Conservation (phyloP, 192 early-diverging fungal genomes). For the Chytriomyces sp. region DNA sequence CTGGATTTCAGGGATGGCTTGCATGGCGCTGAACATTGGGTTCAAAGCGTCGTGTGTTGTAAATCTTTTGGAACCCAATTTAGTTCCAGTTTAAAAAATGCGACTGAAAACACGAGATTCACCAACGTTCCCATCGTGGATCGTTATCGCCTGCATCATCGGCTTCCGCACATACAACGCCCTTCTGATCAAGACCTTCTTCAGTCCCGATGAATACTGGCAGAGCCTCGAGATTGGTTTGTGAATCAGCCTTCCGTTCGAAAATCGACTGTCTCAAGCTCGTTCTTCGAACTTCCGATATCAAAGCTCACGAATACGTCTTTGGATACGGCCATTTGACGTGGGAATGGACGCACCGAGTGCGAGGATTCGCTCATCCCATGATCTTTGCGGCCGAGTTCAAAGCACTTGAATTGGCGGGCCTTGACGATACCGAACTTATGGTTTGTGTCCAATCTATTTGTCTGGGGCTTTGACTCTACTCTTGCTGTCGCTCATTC, state of each 20-base stretch:
- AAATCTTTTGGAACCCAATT: background rate
- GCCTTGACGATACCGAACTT: constrained; percentile 68
- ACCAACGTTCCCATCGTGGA: constrained; percentile 28
- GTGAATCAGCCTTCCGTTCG: background rate
- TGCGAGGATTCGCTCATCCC: constrained; percentile 86
- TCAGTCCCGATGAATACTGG: constrained; percentile 97
- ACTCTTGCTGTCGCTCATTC: background rate
- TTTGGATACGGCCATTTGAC: constrained; percentile 92
- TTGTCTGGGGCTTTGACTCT: too few species aligned
- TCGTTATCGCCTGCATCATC: constrained; percentile 39
- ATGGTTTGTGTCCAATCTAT: constrained; percentile 61
- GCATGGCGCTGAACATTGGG: constrained; percentile 3
- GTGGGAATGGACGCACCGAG: constrained; percentile 88
- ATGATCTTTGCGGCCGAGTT: constrained; percentile 82
- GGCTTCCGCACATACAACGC: constrained; percentile 70
- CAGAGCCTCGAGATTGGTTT: constrained; percentile 84
- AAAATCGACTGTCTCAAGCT: too few species aligned
- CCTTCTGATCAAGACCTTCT: constrained; percentile 71
- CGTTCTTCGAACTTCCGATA: background rate
- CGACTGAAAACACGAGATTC: background rate
- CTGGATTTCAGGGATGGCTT: constrained; percentile 8
- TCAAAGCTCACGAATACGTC: constrained; percentile 69
- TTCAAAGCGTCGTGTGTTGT: background rate
- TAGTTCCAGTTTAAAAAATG: background rate
- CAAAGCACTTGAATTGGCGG: constrained; percentile 59